Evolutionary conservation across 192 early-diverging fungal species (phyloP).

Genomic region (Pilaira anomala): DNA sequence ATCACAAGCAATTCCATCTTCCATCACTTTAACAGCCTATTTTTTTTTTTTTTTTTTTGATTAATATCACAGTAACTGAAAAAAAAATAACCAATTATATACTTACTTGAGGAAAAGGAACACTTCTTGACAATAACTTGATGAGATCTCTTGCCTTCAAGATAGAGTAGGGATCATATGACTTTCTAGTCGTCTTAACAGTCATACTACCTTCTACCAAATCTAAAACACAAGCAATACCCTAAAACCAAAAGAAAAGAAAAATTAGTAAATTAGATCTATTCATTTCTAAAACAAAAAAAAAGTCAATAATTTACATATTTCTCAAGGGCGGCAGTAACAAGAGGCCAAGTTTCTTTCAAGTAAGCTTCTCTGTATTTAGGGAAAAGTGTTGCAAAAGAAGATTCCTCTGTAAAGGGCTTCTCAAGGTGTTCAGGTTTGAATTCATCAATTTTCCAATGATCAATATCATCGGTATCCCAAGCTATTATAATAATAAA

Average conservation of each 20-base stretch:
- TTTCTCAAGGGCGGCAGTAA: conserved; percentile 77
- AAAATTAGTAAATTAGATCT: neutral
- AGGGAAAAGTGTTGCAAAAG: conserved; percentile 96
- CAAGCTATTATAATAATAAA: conserved; percentile 51
- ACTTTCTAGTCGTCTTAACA: conserved; percentile 94
- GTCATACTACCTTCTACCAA: conserved; percentile 98
- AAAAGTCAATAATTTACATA: conserved; percentile 37
- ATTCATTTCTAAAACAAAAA: neutral
- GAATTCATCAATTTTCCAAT: conserved; percentile 92
- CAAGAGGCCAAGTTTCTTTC: conserved; percentile 86
- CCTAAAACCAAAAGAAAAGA: conserved; percentile 40
- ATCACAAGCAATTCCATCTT: conserved; percentile 91
- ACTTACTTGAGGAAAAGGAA: conserved; percentile 82
- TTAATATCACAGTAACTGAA: neutral
- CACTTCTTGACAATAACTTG: conserved; percentile 90
- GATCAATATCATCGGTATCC: conserved; percentile 91
- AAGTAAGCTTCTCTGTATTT: conserved; percentile 97
- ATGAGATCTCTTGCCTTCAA: conserved; percentile 93
- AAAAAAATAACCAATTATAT: neutral
- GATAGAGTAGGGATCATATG: conserved; percentile 92
- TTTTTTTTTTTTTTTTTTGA: neutral
- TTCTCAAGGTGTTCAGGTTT: conserved; percentile 64
- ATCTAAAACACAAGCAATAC: conserved; percentile 87
- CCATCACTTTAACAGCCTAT: conserved; percentile 81
- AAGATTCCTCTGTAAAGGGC: conserved; percentile 89